phyloP scores from a whole-genome alignment of 768 basidiomycete species.

The Rhodocollybia butyracea region DNA sequence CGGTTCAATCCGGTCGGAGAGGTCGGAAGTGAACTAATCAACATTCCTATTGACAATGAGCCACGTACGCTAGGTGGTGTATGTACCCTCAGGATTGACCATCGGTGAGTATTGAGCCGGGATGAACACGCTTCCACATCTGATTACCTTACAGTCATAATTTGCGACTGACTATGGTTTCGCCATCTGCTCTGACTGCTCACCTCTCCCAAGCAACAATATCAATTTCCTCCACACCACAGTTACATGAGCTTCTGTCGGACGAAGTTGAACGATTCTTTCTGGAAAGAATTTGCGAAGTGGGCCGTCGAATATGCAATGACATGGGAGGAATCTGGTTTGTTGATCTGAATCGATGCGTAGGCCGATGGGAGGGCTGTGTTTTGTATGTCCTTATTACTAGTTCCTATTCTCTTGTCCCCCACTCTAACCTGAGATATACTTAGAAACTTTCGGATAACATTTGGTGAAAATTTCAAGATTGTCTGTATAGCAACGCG shows the following conservation, averaged over 20 bases:
- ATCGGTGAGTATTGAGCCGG: conserved; percentile 41
- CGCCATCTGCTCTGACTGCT: conserved; percentile 74
- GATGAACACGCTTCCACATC: neutral
- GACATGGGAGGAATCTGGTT: conserved; percentile 72
- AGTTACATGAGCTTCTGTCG: conserved; percentile 67
- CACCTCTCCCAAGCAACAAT: conserved; percentile 81
- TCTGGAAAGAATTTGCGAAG: conserved; percentile 63
- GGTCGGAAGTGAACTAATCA: conserved; percentile 56
- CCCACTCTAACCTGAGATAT: neutral
- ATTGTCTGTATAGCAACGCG: conserved; percentile 60
- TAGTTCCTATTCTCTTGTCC: neutral
- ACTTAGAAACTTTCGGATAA: conserved; percentile 61
- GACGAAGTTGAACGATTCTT: conserved; percentile 78
- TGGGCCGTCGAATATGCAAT: conserved; percentile 53
- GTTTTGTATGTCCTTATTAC: conserved; percentile 54
- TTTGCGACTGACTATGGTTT: conserved; percentile 69
- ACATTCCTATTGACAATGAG: conserved; percentile 39
- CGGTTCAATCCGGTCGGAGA: conserved; percentile 67
- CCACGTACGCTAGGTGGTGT: conserved; percentile 61
- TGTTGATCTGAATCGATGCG: conserved; percentile 66
- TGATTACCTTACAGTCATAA: conserved; percentile 51
- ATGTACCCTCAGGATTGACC: conserved; percentile 65
- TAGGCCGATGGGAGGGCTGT: conserved; percentile 80
- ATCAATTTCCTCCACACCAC: conserved; percentile 68
- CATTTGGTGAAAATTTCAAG: conserved; percentile 44